A percentile compares a stretch with the other conserved stretches of the same genome.
phyloP scores from a whole-genome alignment of 805 yeast species.

The Candida fluviatilis region DNA sequence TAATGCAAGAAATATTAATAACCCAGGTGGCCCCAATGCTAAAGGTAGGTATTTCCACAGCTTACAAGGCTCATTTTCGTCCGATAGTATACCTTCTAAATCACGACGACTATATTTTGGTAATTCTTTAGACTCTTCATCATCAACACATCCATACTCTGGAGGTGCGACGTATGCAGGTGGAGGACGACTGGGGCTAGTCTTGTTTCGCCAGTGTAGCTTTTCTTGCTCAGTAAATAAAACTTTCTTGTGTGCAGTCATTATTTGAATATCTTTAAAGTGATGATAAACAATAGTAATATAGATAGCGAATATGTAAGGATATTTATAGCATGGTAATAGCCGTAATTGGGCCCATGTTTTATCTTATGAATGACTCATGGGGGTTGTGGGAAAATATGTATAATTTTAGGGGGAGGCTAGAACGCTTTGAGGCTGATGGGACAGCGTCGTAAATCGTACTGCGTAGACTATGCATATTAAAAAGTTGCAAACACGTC shows the following conservation, averaged over 20 bases:
- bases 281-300: too few relatives aligned
- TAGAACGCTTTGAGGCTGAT: not conserved
- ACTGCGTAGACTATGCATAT: too few relatives aligned
- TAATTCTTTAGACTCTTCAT: not conserved
- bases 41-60: not conserved
- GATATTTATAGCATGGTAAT: too few relatives aligned
- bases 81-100: not conserved
- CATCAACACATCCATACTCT: not conserved
- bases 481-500: too few relatives aligned
- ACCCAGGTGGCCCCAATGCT: not conserved
- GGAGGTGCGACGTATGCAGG: not conserved
- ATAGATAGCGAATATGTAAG: too few relatives aligned
- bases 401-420: not conserved
- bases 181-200: not conserved
- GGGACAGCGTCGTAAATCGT: too few relatives aligned
- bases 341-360: too few relatives aligned
- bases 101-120: not conserved
- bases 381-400: not conserved
- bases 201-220: not conserved
- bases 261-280: too few relatives aligned
- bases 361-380: not conserved
- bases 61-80: not conserved
- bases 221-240: slow-evolving; percentile 1
- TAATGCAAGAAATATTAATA: not conserved
- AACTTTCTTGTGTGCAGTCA: not conserved